A percentile compares a stretch with the other conserved stretches of the same genome.
These are phyloP conservation scores for Aspergillus unguis DNA, from an alignment of 2,329 filamentous ascomycete genomes.

Conservation along the genomic window DNA sequence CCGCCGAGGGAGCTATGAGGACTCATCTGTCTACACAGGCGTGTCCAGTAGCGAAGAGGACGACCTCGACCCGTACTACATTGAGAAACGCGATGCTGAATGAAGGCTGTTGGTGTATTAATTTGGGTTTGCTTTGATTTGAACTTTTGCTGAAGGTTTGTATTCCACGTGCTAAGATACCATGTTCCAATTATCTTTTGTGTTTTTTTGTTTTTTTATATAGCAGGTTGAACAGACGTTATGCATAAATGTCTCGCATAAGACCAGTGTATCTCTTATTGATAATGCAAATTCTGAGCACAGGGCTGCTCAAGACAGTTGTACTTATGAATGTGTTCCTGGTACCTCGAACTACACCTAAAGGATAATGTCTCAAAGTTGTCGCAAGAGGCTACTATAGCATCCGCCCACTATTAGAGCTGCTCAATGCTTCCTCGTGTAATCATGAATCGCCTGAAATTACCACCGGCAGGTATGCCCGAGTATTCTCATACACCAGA, in stretches of 20 bases:
- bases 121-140: neutral
- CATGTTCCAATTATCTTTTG: conserved; percentile 9
- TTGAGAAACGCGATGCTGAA: conserved; percentile 20
- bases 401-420: too few species aligned
- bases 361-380: too few species aligned
- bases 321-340: neutral
- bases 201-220: neutral
- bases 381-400: too few species aligned
- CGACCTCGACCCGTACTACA: conserved; percentile 27
- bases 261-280: neutral
- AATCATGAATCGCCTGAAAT: conserved; percentile 1
- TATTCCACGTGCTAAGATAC: conserved; percentile 17
- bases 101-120: conserved; percentile 10
- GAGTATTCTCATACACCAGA: conserved; percentile 92
- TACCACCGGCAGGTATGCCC: conserved; percentile 61
- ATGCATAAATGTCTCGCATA: conserved; percentile 1
- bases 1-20: conserved; percentile 27
- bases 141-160: neutral
- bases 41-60: conserved; percentile 34
- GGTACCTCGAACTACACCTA: too few species aligned
- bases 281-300: neutral
- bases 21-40: conserved; percentile 30
- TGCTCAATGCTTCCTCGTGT: too few species aligned
- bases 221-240: neutral
- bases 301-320: neutral